phyloP scores from a whole-genome alignment of 106 monocot genomes.

The Platanthera guangdongensis region DNA sequence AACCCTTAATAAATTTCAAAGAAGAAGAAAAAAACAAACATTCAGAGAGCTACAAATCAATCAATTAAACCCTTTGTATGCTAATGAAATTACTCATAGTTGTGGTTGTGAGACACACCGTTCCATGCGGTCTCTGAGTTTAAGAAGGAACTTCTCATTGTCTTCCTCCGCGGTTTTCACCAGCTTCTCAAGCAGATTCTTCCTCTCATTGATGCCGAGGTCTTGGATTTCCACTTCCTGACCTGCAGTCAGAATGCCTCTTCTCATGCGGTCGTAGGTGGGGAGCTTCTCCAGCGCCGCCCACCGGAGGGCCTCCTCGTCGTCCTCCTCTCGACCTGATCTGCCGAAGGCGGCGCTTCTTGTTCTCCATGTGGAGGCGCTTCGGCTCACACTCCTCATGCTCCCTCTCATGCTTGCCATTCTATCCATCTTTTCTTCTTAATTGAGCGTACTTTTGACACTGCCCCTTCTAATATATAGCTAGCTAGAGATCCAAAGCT shows the following conservation, averaged over 20 bases:
- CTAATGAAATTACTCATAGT: too few species aligned
- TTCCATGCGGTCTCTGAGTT: conserved; percentile 34
- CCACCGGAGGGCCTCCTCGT: conserved; percentile 49
- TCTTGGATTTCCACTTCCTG: conserved; percentile 18
- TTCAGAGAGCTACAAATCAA: background rate
- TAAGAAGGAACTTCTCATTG: conserved; percentile 43
- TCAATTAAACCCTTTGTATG: background rate
- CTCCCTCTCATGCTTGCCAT: conserved; percentile 8
- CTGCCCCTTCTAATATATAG: too few species aligned
- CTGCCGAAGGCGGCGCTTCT: conserved; percentile 26
- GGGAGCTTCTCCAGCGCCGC: conserved; percentile 52
- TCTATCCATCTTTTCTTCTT: background rate
- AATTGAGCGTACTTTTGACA: too few species aligned
- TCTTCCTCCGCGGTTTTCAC: conserved; percentile 35
- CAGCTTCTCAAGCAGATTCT: conserved; percentile 34
- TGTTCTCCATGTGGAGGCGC: conserved; percentile 3
- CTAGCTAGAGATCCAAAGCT: background rate
- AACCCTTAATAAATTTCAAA: conserved; percentile 13
- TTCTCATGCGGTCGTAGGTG: conserved; percentile 34
- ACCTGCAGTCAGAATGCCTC: conserved; percentile 17
- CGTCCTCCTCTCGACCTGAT: conserved; percentile 30
- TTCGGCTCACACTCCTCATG: conserved; percentile 8
- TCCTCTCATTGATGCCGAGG: conserved; percentile 26
- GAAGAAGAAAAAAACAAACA: background rate
- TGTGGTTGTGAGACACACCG: conserved; percentile 12